Base-by-base conservation (phyloP, 352 stramenopile species). In the Globisporangium echinulatum region DNA sequence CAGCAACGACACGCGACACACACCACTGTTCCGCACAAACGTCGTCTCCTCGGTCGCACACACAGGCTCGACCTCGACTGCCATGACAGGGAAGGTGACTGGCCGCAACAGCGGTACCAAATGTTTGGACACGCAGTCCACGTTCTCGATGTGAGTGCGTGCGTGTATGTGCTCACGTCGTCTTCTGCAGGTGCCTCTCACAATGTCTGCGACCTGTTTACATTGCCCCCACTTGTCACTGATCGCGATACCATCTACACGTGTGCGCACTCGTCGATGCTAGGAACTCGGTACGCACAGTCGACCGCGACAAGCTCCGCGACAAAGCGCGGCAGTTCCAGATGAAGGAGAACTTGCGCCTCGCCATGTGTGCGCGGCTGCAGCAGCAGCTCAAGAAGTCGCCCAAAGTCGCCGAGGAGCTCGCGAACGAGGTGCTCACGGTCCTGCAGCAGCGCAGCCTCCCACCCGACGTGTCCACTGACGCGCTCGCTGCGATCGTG, bases 321-420 rank as follows among this genome's bases (percentile, higher is more conserved):
- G 80, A 87, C 56, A 87, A 87, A 47, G 82, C 80, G 33, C 70
- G 74, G 5, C 67, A 77, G 49, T 61, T 90, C 54, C 79, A 90
- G 58, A 89, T 92, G 80, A 80, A 83, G 19, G 81, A 90, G 44
- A 85, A 77, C 36, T 64, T 86, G 70, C 75, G 81, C 0, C 67
- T 90, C 17, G 65, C 71, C 40, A 76, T 92, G 65, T 92, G 82
- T 51, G 77, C 75, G 8, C 82, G 82, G 52, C 72, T 92, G 54
- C 82, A 92, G 62, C 78, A 89, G 56, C 75, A 78, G 59, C 68
- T 85, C 42, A 76, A 75, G 17, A 92, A 90, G 65, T 77, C 63
- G 7, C 80, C 80, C 3, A 79, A 77, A 40, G 67, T 85, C 36
- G 82, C 80, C 7, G 75, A 89, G 49, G 71, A 85, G 54, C 75